Conservation (phyloP, 2,329 filamentous ascomycete genomes). For the Trichoderma brevicompactum region DNA sequence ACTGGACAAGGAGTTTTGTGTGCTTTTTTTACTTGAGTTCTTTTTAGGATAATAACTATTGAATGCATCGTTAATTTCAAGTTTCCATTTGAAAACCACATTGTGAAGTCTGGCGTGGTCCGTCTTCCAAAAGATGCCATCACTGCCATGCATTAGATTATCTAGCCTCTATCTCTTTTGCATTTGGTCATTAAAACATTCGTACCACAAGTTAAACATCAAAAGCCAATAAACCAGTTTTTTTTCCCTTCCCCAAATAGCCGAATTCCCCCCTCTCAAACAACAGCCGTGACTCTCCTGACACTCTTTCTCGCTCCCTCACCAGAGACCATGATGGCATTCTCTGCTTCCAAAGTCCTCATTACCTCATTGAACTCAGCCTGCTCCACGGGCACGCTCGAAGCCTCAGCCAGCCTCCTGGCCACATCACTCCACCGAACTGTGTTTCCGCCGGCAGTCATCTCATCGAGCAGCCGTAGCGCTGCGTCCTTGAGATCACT, state of each 20-base stretch:
- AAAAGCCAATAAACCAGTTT: slow-evolving; percentile 1
- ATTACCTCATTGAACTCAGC: slow-evolving; percentile 84
- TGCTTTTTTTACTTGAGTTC: background rate
- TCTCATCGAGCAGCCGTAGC: slow-evolving; percentile 76
- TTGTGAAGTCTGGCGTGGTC: too few species aligned
- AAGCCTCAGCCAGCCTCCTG: slow-evolving; percentile 71
- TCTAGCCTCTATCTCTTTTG: slow-evolving; percentile 11
- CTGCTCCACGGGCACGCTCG: slow-evolving; percentile 72
- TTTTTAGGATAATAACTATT: slow-evolving; percentile 8
- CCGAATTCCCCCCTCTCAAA: slow-evolving; percentile 32
- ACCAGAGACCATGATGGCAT: slow-evolving; percentile 75
- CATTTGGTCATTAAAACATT: background rate
- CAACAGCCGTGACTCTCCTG: slow-evolving; percentile 68
- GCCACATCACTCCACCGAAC: slow-evolving; percentile 81
- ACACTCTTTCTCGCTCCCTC: slow-evolving; percentile 85
- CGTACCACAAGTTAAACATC: background rate
- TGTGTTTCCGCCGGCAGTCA: slow-evolving; percentile 68
- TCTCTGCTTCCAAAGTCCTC: slow-evolving; percentile 81
- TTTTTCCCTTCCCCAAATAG: slow-evolving; percentile 1
- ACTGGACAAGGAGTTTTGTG: slow-evolving; percentile 10
- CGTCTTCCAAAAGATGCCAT: background rate
- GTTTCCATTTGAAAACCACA: too few species aligned
- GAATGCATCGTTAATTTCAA: background rate
- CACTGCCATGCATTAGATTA: slow-evolving; percentile 9
- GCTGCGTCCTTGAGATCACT: slow-evolving; percentile 84